Conservation (phyloP, 1,284 basidiomycete species). For the Boletus holoroseus region DNA sequence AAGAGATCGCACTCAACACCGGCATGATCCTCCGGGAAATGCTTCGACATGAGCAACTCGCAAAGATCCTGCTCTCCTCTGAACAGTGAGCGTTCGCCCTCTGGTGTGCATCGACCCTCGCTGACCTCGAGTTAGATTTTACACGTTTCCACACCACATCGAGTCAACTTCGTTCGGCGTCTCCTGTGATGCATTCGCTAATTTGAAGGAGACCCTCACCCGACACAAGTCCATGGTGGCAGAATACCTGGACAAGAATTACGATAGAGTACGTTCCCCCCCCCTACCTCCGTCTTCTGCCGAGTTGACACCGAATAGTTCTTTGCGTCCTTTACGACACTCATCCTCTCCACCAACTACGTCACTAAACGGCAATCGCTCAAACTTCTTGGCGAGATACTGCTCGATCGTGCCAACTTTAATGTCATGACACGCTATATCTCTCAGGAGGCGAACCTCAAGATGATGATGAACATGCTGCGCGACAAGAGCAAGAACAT, state of each 20-base stretch:
- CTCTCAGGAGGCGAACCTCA: conserved; percentile 85
- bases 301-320: conserved; percentile 51
- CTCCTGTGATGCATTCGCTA: conserved; percentile 95
- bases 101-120: background rate
- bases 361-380: conserved; percentile 99
- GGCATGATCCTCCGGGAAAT: conserved; percentile 98
- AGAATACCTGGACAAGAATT: conserved; percentile 92
- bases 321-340: conserved; percentile 89
- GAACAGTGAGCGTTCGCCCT: conserved; percentile 65
- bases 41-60: conserved; percentile 88
- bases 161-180: conserved; percentile 98
- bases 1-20: conserved; percentile 94
- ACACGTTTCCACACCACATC: conserved; percentile 94
- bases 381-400: conserved; percentile 95
- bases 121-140: conserved; percentile 63
- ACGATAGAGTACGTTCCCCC: conserved; percentile 69
- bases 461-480: conserved; percentile 99
- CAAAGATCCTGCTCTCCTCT: conserved; percentile 87
- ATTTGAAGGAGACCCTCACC: conserved; percentile 94
- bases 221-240: conserved; percentile 97
- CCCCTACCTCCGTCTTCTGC: background rate
- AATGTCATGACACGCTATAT: conserved; percentile 99
- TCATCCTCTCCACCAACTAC: conserved; percentile 93
- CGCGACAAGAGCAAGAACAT: conserved; percentile 98
- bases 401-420: conserved; percentile 97